phyloP scores from a whole-genome alignment of 345 rosid species.

The Punica granatum region DNA sequence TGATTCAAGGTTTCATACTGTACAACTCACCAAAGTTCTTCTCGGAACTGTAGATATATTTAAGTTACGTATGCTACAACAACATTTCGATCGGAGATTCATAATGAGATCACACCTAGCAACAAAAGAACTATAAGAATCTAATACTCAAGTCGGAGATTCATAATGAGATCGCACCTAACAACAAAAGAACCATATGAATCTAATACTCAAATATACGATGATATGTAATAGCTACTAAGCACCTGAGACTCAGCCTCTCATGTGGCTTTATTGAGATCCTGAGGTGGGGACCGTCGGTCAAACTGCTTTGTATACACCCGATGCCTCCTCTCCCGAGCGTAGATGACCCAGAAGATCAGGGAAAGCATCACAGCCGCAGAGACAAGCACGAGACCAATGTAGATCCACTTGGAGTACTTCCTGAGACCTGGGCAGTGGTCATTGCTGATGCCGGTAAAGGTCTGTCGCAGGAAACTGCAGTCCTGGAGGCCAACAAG shows the following conservation, averaged over 20 bases:
- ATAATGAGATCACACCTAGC: too few relatives aligned
- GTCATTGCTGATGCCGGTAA: slow-evolving; percentile 34
- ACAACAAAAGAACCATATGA: too few relatives aligned
- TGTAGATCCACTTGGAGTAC: slow-evolving; percentile 64
- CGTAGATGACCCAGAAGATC: slow-evolving; percentile 87
- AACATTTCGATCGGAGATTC: too few relatives aligned
- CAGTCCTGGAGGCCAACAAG: slow-evolving; percentile 64
- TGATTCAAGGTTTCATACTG: too few relatives aligned
- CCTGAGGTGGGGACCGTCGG: background rate
- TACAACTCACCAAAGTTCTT: too few relatives aligned
- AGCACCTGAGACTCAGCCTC: background rate
- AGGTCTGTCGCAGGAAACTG: slow-evolving; percentile 68
- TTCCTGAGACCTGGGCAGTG: slow-evolving; percentile 62
- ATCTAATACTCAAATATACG: background rate
- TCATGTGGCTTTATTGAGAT: background rate
- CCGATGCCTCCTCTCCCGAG: slow-evolving; percentile 80
- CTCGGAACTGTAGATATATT: too few relatives aligned
- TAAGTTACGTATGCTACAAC: too few relatives aligned
- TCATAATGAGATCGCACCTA: too few relatives aligned
- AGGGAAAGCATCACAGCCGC: slow-evolving; percentile 82
- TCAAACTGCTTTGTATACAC: slow-evolving; percentile 54
- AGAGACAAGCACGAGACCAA: slow-evolving; percentile 69
- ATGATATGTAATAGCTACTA: background rate
- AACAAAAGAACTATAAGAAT: too few relatives aligned
- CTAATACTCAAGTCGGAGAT: too few relatives aligned